phyloP scores from a whole-genome alignment of 331 rosid genomes.

The Cydonia oblonga region DNA sequence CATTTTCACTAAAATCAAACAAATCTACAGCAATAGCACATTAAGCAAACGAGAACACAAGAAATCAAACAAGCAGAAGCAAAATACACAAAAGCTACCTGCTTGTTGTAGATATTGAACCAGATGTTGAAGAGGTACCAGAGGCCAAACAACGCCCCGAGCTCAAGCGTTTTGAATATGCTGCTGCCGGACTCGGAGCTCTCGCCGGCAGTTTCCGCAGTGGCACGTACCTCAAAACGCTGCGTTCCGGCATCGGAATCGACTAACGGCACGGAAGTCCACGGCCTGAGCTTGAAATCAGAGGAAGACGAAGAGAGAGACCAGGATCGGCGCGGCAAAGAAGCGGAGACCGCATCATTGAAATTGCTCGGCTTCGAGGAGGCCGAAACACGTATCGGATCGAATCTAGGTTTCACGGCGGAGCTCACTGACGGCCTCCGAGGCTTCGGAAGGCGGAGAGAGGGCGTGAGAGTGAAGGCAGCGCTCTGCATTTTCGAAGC shows the following conservation, averaged over 20 bases:
- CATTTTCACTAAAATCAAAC: background rate
- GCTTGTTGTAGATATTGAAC: slow-evolving; percentile 86
- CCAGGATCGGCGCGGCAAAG: slow-evolving; percentile 63
- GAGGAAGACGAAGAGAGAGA: slow-evolving; percentile 31
- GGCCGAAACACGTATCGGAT: slow-evolving; percentile 16
- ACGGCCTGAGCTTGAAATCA: slow-evolving; percentile 38
- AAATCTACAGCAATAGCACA: background rate
- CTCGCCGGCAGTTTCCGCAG: slow-evolving; percentile 44
- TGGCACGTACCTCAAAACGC: slow-evolving; percentile 36
- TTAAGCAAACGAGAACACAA: background rate
- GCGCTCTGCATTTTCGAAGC: slow-evolving; percentile 51
- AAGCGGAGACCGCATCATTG: slow-evolving; percentile 28
- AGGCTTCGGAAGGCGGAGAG: slow-evolving; percentile 26
- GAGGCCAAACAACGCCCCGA: slow-evolving; percentile 55
- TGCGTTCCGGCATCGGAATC: slow-evolving; percentile 18
- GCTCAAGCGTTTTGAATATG: slow-evolving; percentile 39
- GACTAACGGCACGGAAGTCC: slow-evolving; percentile 14
- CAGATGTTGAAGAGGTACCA: slow-evolving; percentile 80
- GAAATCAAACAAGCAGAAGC: background rate
- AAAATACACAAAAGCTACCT: slow-evolving; percentile 28
- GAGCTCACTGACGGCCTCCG: background rate
- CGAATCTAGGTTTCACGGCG: slow-evolving; percentile 2
- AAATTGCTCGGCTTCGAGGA: slow-evolving; percentile 17
- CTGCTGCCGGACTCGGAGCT: slow-evolving; percentile 12
- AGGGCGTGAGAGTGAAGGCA: slow-evolving; percentile 27